A percentile compares a stretch with the other conserved stretches of the same genome.
Conservation (phyloP, 1,284 basidiomycete genomes). For the Chiua sp. region DNA sequence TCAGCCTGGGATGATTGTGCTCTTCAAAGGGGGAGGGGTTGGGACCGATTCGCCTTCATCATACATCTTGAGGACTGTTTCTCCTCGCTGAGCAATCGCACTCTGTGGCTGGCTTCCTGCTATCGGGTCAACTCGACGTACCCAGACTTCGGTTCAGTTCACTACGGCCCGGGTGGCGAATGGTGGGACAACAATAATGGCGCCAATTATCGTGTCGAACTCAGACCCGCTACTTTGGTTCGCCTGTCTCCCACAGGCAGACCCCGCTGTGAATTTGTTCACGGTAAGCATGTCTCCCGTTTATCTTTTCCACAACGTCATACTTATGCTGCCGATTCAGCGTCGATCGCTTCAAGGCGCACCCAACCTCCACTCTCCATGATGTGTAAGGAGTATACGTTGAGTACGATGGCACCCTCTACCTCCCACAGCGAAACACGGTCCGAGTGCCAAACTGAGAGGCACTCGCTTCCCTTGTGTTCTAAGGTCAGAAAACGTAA, state of each 20-base stretch:
- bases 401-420: slow-evolving; percentile 9
- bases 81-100: slow-evolving; percentile 63
- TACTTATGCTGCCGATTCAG: slow-evolving; percentile 17
- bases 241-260: background rate
- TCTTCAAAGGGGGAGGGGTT: slow-evolving; percentile 33
- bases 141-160: slow-evolving; percentile 49
- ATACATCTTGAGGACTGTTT: slow-evolving; percentile 82
- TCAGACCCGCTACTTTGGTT: slow-evolving; percentile 39
- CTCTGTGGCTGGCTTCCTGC: slow-evolving; percentile 69
- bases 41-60: slow-evolving; percentile 64
- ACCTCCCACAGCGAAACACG: background rate
- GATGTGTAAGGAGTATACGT: slow-evolving; percentile 20
- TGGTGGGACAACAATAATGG: slow-evolving; percentile 93
- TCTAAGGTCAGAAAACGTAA: slow-evolving; percentile 24
- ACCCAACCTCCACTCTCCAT: background rate
- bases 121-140: slow-evolving; percentile 47
- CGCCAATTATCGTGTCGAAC: slow-evolving; percentile 77
- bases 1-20: slow-evolving; percentile 33
- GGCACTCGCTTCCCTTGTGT: background rate
- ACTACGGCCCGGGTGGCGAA: slow-evolving; percentile 51
- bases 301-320: background rate
- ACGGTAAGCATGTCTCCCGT: slow-evolving; percentile 20
- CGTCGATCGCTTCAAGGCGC: background rate
- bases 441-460: background rate
- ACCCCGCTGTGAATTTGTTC: slow-evolving; percentile 20